Base-by-base conservation (phyloP, 495 filamentous ascomycete species). In the Hypomontagnella submonticulosa region DNA sequence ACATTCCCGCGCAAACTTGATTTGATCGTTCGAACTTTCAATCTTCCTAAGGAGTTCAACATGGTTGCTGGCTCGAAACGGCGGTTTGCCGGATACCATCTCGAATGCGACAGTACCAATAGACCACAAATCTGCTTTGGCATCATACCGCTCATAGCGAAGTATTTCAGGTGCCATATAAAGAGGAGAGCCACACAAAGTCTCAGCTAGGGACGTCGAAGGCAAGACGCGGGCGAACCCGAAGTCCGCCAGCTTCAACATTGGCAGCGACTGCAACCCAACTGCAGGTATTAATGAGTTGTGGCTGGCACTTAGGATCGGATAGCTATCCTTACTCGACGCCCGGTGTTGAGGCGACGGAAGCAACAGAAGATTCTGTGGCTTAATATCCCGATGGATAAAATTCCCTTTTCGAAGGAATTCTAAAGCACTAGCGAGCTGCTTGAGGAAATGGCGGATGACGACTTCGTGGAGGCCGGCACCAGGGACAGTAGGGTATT, bases 161-260 rank as follows among this genome's bases (percentile, higher is more conserved):
- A 99, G 85, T 59, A 99, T 99, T 77, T 99, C 95, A 1, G 95
- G 95, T 1, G 95, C 95, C 95, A 99, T 99, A 77, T 99, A 99
- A 19, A 99, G 83, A 11, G 95, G 95, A n/a, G 95, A 99, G 32
- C 95, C 95, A 75, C 95, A 99, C 4, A 99, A 83, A 2, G 95
- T 99, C 73, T 99, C 95, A 6, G 95, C 95, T 41, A 99, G 81
- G 1, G 94, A 92, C 0, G 94, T 93, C 8, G 89, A 84, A 5
- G 94, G 93, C 44, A 99, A 79, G 42, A 93, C 91, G 47, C 95
- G 87, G 51, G 95, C 95, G 72, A 99, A 99, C 1, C 95, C 95
- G 66, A 99, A 99, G 78, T 99, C 95, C 9, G 95, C 95, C 69
- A 99, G 88, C 78, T 99, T 99, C 52, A 99, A 83, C 87, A 96